Evolutionary conservation across 2,329 filamentous ascomycete species (phyloP).

Genomic region (Penicillium sp.): DNA sequence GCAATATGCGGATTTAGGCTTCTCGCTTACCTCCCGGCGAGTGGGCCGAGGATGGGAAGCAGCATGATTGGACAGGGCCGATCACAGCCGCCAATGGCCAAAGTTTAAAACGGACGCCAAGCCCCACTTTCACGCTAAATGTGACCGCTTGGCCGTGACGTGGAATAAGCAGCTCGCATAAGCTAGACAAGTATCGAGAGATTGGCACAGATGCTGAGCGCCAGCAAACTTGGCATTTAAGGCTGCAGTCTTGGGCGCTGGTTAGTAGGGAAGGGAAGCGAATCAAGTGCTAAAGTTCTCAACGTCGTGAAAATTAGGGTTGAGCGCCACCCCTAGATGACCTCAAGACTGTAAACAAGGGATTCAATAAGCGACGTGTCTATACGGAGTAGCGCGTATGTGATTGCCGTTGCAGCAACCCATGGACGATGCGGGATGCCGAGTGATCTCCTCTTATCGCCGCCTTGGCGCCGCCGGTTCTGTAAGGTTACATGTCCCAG

Average conservation of each 20-base stretch:
- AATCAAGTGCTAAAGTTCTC: neutral
- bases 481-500: constrained; percentile 5
- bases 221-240: neutral
- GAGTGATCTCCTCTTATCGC: neutral
- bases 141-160: constrained; percentile 4
- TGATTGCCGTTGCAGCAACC: neutral
- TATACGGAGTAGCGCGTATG: neutral
- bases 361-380: neutral
- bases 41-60: neutral
- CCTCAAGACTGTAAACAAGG: neutral
- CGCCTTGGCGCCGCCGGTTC: neutral
- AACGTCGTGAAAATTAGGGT: neutral
- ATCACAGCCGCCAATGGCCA: neutral
- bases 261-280: neutral
- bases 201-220: neutral
- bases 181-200: neutral
- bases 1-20: neutral
- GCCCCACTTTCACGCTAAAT: neutral
- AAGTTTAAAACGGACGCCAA: neutral
- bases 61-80: neutral
- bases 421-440: neutral
- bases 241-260: neutral
- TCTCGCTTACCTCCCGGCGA: neutral
- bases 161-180: constrained; percentile 2
- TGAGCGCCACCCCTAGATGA: neutral